These are phyloP conservation scores for Micractinium conductrix DNA, from an alignment of 139 green algal species.

Conservation along the genomic window DNA sequence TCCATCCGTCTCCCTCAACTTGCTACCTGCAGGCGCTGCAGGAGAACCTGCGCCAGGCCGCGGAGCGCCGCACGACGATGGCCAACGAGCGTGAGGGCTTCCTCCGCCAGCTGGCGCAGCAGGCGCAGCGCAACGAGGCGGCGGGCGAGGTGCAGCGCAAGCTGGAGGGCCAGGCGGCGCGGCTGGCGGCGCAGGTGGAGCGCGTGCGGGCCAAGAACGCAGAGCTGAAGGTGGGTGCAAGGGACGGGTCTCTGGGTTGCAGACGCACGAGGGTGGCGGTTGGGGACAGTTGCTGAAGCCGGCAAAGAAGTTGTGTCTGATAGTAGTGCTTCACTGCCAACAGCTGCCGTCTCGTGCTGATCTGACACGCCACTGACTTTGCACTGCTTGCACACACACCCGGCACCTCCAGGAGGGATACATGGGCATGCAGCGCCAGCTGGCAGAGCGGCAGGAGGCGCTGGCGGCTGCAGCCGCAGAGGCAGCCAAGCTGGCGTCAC, in stretches of 20 bases:
- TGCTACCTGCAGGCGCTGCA: conserved; percentile 64
- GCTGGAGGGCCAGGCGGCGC: conserved; percentile 72
- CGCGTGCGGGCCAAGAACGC: conserved; percentile 14
- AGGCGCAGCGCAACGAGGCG: conserved; percentile 80
- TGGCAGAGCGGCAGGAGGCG: conserved; percentile 1
- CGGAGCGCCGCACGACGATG: conserved; percentile 77
- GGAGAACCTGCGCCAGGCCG: conserved; percentile 73
- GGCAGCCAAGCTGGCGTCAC: neutral
- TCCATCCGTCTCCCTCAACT: neutral
- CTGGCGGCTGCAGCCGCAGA: neutral
- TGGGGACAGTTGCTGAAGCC: no score
- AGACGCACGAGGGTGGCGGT: no score
- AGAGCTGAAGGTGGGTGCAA: neutral
- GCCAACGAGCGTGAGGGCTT: conserved; percentile 75
- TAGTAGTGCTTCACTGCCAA: neutral
- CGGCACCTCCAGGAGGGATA: conserved; percentile 1
- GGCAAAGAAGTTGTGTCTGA: neutral
- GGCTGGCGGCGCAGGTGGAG: conserved; percentile 69
- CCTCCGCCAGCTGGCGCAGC: conserved; percentile 70
- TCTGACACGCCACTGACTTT: neutral
- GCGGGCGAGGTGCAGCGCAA: conserved; percentile 72
- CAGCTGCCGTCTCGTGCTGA: neutral
- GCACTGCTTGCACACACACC: neutral
- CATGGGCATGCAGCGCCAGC: conserved; percentile 5
- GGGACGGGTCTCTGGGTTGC: no score